Base-by-base conservation (phyloP, 208 protist species). In the Borovskyia barvae region DNA sequence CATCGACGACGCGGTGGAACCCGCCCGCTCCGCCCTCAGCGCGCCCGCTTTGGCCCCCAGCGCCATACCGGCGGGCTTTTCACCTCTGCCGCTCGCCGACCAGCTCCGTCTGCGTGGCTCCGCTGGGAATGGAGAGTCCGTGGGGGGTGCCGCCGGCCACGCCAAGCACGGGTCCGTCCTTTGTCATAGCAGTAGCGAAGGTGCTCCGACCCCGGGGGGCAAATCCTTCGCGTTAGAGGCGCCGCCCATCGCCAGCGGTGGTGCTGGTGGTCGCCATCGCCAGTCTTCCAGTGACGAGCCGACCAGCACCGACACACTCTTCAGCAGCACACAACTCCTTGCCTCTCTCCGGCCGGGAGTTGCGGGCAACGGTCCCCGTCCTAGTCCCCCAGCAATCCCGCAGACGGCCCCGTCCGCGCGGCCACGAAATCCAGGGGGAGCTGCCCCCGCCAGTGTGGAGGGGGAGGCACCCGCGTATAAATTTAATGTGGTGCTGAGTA, bases 401-500 rank as follows among this genome's bases (percentile, higher is more conserved):
- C 17, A 22, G 14, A 14, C 14, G 25, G 36, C 8, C 8, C 32
- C 19, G 14, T 60, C 54, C 29, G 48, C 54, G 22, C 54, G 57
- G 9, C n/a, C 14, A 32, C 57, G 30, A 20, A 33, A 45, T 28
- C 37, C 35, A 37, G 7, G 24, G 17, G 15, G 36, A 15, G n/a
- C n/a, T 19, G 35, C 8, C 1, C 28, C 28, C 5, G 26, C 14
- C 15, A 2, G 12, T n/a, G 42, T 25, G 5, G 51, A 56, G 36
- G 45, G 11, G 11, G 51, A 56, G 5, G 42, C 62, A 4, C 66
- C 66, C 20, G 6, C 61, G 5, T 90, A 91, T 51, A 82, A 87
- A 51, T 91, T 87, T 50, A 77, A 80, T 28, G 85, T 92, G 7
- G 69, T 89, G 19, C 72, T 85, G 30, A 89, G 85, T 67, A 92